phyloP scores from a whole-genome alignment of 352 stramenopile species.

The Globisporangium canariense region DNA sequence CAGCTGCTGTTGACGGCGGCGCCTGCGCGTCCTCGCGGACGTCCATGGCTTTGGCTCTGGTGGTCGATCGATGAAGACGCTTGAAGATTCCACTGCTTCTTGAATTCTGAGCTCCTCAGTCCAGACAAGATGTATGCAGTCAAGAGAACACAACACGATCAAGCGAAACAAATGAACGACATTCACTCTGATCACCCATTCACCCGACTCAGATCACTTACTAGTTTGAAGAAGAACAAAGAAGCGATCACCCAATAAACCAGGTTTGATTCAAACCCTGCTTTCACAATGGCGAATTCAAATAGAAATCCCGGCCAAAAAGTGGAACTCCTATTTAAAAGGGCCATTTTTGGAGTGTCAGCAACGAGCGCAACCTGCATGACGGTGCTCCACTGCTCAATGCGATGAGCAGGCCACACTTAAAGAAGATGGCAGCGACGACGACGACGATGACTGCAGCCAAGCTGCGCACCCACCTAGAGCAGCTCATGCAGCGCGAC shows the following conservation, averaged over 20 bases:
- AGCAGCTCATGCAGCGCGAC: constrained; percentile 52
- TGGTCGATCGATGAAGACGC: background rate
- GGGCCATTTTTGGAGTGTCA: no score
- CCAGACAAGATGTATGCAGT: no score
- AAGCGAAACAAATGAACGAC: background rate
- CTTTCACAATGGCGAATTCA: no score
- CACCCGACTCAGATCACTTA: background rate
- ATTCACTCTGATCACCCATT: background rate
- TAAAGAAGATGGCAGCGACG: background rate
- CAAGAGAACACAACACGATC: background rate
- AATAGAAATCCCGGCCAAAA: no score
- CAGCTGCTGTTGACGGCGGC: background rate
- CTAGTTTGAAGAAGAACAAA: background rate
- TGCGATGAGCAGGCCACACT: background rate
- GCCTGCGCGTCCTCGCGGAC: background rate
- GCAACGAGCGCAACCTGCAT: no score
- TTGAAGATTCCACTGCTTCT: constrained; percentile 7
- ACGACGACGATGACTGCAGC: background rate
- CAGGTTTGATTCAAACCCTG: no score
- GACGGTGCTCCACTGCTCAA: no score
- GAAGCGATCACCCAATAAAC: background rate
- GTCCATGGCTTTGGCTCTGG: background rate
- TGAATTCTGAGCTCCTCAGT: background rate
- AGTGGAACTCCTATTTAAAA: no score
- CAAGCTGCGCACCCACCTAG: constrained; percentile 43